Conservation (phyloP, 1,284 basidiomycete species). For the Amylostereum areolatum region DNA sequence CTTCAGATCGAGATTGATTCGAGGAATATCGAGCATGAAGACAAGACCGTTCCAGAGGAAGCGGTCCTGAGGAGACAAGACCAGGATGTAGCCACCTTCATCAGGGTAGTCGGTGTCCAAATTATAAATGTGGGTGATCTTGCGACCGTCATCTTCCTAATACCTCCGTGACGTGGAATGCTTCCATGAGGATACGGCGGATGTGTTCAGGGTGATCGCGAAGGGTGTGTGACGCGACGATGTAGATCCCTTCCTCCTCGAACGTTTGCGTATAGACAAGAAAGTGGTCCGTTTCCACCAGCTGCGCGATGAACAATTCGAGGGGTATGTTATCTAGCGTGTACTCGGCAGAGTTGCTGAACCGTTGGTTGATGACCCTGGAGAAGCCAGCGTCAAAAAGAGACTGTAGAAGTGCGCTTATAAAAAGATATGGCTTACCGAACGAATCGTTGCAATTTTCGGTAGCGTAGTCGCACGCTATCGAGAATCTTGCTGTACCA, state of each 20-base stretch:
- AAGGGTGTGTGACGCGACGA: slow-evolving; percentile 83
- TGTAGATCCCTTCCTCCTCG: slow-evolving; percentile 92
- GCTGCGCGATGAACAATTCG: slow-evolving; percentile 73
- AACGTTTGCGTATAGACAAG: slow-evolving; percentile 89
- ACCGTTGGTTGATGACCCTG: slow-evolving; percentile 78
- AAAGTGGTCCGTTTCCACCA: slow-evolving; percentile 89
- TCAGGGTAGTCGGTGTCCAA: slow-evolving; percentile 48
- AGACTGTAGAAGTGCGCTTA: background rate
- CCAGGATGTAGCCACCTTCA: slow-evolving; percentile 69
- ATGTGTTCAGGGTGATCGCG: slow-evolving; percentile 81
- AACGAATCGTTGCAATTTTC: slow-evolving; percentile 91
- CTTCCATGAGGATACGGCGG: slow-evolving; percentile 76
- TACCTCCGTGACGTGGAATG: slow-evolving; percentile 72
- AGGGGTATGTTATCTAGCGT: slow-evolving; percentile 77
- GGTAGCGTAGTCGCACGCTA: slow-evolving; percentile 86
- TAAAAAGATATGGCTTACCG: slow-evolving; percentile 42
- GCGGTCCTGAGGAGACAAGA: slow-evolving; percentile 80
- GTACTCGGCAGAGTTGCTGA: slow-evolving; percentile 96
- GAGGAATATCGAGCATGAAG: slow-evolving; percentile 63
- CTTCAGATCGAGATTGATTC: slow-evolving; percentile 72
- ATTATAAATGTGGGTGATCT: slow-evolving; percentile 44
- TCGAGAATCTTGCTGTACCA: slow-evolving; percentile 96
- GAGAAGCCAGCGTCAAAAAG: background rate
- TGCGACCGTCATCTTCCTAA: slow-evolving; percentile 52
- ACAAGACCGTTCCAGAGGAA: slow-evolving; percentile 97